phyloP scores from a whole-genome alignment of 1,139 yeast genomes.

The Candida tunisiensis region DNA sequence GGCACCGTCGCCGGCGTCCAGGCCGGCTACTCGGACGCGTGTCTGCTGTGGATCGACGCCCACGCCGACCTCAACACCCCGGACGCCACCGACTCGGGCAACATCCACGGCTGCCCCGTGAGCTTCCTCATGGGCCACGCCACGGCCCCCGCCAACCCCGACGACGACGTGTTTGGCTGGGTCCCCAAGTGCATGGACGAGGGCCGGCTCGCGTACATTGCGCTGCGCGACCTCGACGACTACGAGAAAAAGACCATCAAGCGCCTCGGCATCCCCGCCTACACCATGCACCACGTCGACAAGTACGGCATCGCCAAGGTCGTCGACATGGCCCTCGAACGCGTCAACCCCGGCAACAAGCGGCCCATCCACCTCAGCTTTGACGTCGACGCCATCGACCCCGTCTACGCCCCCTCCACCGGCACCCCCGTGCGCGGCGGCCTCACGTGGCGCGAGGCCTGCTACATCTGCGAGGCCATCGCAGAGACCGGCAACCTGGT shows the following conservation, averaged over 20 bases:
- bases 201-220: constrained; percentile 75
- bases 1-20: constrained; percentile 83
- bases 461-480: constrained; percentile 79
- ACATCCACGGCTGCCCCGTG: constrained; percentile 93
- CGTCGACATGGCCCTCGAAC: constrained; percentile 77
- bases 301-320: constrained; percentile 86
- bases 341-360: constrained; percentile 57
- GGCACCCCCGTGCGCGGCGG: constrained; percentile 99
- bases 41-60: constrained; percentile 93
- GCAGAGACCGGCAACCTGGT: constrained; percentile 78
- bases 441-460: constrained; percentile 81
- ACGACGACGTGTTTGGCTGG: constrained; percentile 39
- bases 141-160: constrained; percentile 38
- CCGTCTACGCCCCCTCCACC: constrained; percentile 87
- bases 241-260: constrained; percentile 66
- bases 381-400: constrained; percentile 96
- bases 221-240: constrained; percentile 81
- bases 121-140: constrained; percentile 64
- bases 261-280: constrained; percentile 66
- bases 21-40: constrained; percentile 68
- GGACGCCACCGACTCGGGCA: constrained; percentile 72
- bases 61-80: constrained; percentile 96
- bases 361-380: constrained; percentile 79
- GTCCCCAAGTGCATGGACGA: constrained; percentile 55
- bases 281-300: constrained; percentile 92